These are phyloP conservation scores for Pelargonium citronellum DNA, from an alignment of 441 rosid genomes.

Conservation along the genomic window DNA sequence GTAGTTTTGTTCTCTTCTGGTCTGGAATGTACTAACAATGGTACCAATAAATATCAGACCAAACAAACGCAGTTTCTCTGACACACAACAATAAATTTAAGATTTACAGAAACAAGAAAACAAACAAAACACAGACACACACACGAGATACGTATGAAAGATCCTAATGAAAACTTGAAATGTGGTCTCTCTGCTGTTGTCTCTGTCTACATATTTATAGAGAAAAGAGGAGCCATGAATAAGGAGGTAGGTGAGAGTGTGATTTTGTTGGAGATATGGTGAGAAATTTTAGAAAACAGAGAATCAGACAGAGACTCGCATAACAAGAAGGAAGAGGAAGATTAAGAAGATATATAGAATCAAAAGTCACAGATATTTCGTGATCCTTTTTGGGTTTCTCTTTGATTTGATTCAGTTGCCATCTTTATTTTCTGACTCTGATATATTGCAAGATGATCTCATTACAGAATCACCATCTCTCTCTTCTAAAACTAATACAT, in stretches of 20 bases:
- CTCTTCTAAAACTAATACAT: neutral
- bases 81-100: neutral
- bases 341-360: slow-evolving; percentile 4
- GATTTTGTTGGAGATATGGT: slow-evolving; percentile 8
- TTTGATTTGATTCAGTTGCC: slow-evolving; percentile 39
- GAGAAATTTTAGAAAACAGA: slow-evolving; percentile 8
- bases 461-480: slow-evolving; percentile 8
- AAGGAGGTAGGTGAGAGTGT: neutral
- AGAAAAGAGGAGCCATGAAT: too few species aligned
- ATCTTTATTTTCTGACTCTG: neutral
- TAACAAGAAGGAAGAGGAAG: neutral
- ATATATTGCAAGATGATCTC: neutral
- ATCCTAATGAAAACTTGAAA: too few species aligned
- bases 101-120: neutral
- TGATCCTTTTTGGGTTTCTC: slow-evolving; percentile 47
- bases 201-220: too few species aligned
- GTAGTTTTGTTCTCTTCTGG: neutral
- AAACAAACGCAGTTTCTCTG: neutral
- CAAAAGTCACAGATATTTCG: slow-evolving; percentile 57
- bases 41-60: neutral
- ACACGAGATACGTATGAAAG: neutral
- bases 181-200: too few species aligned
- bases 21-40: neutral
- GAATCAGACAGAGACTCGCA: slow-evolving; percentile 1
- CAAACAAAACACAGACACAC: neutral